Evolutionary conservation across 1,139 yeast species (phyloP), one percentile per base, ranked within the genome.

Genomic region (Eremothecium cymbalariae): DNA sequence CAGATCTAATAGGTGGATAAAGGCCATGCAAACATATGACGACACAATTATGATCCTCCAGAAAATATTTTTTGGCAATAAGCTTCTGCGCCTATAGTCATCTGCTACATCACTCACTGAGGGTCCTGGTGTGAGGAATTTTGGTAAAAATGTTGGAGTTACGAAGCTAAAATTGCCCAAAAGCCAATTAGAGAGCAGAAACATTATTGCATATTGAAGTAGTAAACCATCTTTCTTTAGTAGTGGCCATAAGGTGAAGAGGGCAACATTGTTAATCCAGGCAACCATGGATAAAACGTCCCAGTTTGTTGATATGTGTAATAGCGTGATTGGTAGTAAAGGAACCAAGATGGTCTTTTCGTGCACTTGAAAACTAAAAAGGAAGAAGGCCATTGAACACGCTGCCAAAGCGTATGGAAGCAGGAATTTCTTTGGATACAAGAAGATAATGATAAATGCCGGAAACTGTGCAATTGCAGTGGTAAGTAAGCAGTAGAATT

Each of bases 301-400:
- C 27, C 75, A 65, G 41, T 76, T 75, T 29, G 75, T 72, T 26
- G 70, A 60, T 15, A 82, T 69, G 39, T 75, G 68, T 13, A 85
- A 59, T 35, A 90, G 63, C 0, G 93, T 74, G 3, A 85, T 74
- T 3, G 98, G 98, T 48, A 90, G 58, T 42, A 93, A 66, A 0
- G 98, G 97, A 2, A 93, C 70, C 39, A 93, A 63, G 4, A 93
- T 88, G 0, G 86, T 77, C 62, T 90, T 84, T 57, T 90, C 98
- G 56, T 93, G 98, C 3, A 90, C 98, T 56, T 90, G 97, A 64
- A 85, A 93, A 17, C 95, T 81, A 54, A 90, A 90, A 32, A 93
- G 65, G 55, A 70, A 93, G 55, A 90, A 93, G 0, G 94, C 80
- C 77, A 94, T 72, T 0, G 98, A 76, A 39, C 90, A 77, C 1